Percentiles rank a stretch among this genome's conserved stretches.
phyloP scores from a whole-genome alignment of 2,329 filamentous ascomycete species.

The Ilyonectria sp. region DNA sequence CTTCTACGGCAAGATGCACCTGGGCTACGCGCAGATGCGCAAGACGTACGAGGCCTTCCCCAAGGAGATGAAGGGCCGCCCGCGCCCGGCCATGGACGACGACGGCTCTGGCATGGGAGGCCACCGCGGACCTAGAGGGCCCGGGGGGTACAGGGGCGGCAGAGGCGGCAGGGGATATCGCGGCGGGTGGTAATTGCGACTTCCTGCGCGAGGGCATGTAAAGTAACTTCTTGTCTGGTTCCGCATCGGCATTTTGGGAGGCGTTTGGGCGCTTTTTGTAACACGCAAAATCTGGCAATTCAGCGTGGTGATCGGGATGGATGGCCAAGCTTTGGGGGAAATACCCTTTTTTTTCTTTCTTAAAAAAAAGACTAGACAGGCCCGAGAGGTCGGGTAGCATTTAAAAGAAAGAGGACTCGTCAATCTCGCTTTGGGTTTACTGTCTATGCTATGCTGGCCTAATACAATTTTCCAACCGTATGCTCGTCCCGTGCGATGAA shows the following conservation, averaged over 20 bases:
- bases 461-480: conserved; percentile 40
- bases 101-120: conserved; percentile 64
- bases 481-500: conserved; percentile 20
- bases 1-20: conserved; percentile 99
- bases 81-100: conserved; percentile 70
- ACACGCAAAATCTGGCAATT: conserved; percentile 35
- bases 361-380: conserved; percentile 27
- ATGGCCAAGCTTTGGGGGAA: conserved; percentile 30
- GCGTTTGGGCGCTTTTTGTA: conserved; percentile 43
- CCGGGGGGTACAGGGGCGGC: conserved; percentile 68
- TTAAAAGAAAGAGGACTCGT: conserved; percentile 26
- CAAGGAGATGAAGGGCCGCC: conserved; percentile 85
- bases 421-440: conserved; percentile 43
- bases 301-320: conserved; percentile 21
- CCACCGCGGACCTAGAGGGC: conserved; percentile 66
- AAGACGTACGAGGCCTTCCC: conserved; percentile 91
- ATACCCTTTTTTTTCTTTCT: conserved; percentile 47
- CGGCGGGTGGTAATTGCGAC: conserved; percentile 60
- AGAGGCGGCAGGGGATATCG: conserved; percentile 67
- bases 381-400: conserved; percentile 16
- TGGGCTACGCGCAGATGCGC: conserved; percentile 98
- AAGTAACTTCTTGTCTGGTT: neutral
- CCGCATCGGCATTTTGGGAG: conserved; percentile 23
- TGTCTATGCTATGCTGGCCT: conserved; percentile 43
- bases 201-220: conserved; percentile 2